phyloP scores from a whole-genome alignment of 169 alveolate genomes.

The Cryptosporidium sp. region DNA sequence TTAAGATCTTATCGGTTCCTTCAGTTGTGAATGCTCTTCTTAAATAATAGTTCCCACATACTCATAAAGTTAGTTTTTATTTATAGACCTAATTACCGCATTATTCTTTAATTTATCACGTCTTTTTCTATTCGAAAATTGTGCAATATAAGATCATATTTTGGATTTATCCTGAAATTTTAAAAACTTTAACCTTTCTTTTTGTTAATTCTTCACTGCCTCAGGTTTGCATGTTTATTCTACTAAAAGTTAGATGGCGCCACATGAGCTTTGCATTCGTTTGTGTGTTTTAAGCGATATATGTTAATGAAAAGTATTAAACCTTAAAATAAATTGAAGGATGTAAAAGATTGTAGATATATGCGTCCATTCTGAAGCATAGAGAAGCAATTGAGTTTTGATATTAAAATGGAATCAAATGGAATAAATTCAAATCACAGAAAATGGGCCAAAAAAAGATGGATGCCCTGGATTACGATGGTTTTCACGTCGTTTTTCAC shows the following conservation, averaged over 20 bases:
- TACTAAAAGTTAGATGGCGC: neutral
- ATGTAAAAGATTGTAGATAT: neutral
- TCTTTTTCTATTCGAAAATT: neutral
- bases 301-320: neutral
- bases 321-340: neutral
- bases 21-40: constrained; percentile 90
- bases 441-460: neutral
- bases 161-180: neutral
- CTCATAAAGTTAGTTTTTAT: neutral
- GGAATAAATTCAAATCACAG: neutral
- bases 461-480: constrained; percentile 10
- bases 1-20: constrained; percentile 92
- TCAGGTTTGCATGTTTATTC: neutral
- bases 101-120: neutral
- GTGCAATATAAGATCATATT: neutral
- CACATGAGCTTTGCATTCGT: neutral
- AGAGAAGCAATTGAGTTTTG: neutral
- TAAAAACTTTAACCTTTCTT: neutral
- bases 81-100: neutral
- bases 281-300: neutral
- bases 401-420: neutral
- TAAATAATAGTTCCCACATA: constrained; percentile 72
- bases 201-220: neutral
- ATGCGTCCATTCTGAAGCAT: neutral
- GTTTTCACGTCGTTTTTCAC: constrained; percentile 59